Percentiles rank a stretch among this genome's conserved stretches.
phyloP scores from a whole-genome alignment of 1,284 basidiomycete species.

The Peniophora sp. region DNA sequence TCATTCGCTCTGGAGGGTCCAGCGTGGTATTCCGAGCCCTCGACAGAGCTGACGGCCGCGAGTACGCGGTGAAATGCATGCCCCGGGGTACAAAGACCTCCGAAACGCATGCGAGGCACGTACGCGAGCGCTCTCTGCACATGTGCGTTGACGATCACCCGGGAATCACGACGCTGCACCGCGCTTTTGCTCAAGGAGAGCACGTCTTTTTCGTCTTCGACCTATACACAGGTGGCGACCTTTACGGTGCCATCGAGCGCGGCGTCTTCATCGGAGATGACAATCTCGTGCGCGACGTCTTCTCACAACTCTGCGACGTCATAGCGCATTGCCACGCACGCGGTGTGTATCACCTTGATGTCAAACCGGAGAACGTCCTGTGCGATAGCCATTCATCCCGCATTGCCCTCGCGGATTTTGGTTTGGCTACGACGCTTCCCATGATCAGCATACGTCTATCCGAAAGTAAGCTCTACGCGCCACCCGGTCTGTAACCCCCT shows the following conservation, averaged over 20 bases:
- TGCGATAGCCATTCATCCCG: background rate
- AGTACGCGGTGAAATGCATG: conserved; percentile 1
- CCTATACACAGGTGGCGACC: background rate
- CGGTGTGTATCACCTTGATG: background rate
- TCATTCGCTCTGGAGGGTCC: background rate
- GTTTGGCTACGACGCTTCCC: background rate
- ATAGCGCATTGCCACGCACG: background rate
- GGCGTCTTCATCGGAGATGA: background rate
- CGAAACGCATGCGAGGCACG: background rate
- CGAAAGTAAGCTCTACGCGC: background rate
- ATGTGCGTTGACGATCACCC: background rate
- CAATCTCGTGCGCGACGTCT: background rate
- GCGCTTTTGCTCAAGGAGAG: background rate
- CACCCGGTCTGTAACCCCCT: too few species aligned
- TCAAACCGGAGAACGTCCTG: conserved; percentile 2
- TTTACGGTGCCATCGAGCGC: conserved; percentile 1
- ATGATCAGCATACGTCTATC: background rate
- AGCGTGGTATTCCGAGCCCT: background rate
- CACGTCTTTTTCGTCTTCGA: conserved; percentile 3
- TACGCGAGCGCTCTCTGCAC: background rate
- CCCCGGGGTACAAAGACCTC: background rate
- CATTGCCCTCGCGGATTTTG: background rate
- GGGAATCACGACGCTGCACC: background rate
- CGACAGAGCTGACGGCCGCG: background rate
- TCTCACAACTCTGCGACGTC: background rate